These are phyloP conservation scores for Penicillium desertorum DNA, from an alignment of 495 filamentous ascomycete genomes.

Conservation along the genomic window DNA sequence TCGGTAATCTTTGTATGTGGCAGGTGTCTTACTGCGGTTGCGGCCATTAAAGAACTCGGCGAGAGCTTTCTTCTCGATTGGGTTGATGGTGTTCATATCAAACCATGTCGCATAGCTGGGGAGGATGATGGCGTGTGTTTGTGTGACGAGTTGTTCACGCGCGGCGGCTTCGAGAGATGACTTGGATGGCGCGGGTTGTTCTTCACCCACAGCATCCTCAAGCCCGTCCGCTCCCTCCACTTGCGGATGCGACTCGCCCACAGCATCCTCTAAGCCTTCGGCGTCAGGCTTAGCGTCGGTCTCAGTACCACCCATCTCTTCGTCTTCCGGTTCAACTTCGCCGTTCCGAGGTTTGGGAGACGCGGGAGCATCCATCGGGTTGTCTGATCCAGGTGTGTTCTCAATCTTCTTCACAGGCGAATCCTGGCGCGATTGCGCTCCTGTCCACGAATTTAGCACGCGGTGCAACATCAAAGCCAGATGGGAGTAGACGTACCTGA, in stretches of 20 bases:
- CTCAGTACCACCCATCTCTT: slow-evolving; percentile 79
- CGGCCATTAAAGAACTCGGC: slow-evolving; percentile 98
- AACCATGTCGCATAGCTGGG: slow-evolving; percentile 98
- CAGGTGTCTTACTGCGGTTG: slow-evolving; percentile 95
- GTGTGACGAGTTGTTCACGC: slow-evolving; percentile 83
- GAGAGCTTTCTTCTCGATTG: slow-evolving; percentile 84
- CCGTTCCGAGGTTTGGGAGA: slow-evolving; percentile 68
- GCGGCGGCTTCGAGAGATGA: slow-evolving; percentile 80
- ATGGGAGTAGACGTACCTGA: slow-evolving; percentile 32
- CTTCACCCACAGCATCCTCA: slow-evolving; percentile 45
- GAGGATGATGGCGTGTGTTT: slow-evolving; percentile 91
- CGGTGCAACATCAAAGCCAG: slow-evolving; percentile 10
- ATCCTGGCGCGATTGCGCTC: slow-evolving; percentile 38
- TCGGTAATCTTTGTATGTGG: slow-evolving; percentile 98
- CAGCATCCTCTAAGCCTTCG: slow-evolving; percentile 47
- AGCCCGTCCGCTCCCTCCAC: slow-evolving; percentile 31
- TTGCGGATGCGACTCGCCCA: slow-evolving; percentile 30
- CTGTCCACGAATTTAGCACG: slow-evolving; percentile 24
- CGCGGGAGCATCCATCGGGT: slow-evolving; percentile 80
- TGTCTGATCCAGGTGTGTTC: slow-evolving; percentile 57
- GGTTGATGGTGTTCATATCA: slow-evolving; percentile 89
- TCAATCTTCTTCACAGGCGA: slow-evolving; percentile 31
- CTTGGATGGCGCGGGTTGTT: slow-evolving; percentile 62
- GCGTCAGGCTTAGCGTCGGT: slow-evolving; percentile 59
- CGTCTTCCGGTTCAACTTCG: slow-evolving; percentile 67